phyloP scores from a whole-genome alignment of 768 basidiomycete genomes.

The Boletus subcaerulescens region DNA sequence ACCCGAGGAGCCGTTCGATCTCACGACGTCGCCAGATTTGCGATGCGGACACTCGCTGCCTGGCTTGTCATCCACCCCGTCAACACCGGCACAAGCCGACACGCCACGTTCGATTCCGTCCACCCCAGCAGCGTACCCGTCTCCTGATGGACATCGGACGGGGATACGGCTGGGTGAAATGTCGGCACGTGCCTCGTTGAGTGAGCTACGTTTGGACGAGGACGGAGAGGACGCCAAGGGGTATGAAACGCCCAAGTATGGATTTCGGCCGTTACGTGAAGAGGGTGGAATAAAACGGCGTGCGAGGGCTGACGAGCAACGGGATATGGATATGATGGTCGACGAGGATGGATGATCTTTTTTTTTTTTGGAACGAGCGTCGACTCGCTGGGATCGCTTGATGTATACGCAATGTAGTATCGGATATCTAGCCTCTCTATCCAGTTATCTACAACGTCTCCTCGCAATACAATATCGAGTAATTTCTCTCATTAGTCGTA shows the following conservation, averaged over 20 bases:
- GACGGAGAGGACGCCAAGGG: conserved; percentile 6
- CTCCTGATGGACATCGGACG: conserved; percentile 25
- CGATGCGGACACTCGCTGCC: conserved; percentile 22
- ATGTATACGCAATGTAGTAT: background rate
- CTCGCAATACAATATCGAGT: no score
- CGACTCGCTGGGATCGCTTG: background rate
- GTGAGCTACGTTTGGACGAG: conserved; percentile 29
- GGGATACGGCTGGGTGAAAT: conserved; percentile 26
- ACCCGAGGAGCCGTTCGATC: conserved; percentile 15
- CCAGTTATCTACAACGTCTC: no score
- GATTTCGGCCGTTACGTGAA: conserved; percentile 4
- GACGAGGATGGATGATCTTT: conserved; percentile 14
- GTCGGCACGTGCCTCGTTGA: conserved; percentile 30
- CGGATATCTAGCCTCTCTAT: background rate
- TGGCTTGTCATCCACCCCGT: conserved; percentile 30
- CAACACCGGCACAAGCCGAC: conserved; percentile 27
- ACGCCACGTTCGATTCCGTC: conserved; percentile 31
- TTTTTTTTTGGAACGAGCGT: background rate
- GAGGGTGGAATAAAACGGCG: conserved; percentile 5
- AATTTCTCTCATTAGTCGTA: no score
- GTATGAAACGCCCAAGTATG: conserved; percentile 24
- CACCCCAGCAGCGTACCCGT: conserved; percentile 26
- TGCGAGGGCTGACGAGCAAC: conserved; percentile 3
- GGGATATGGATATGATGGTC: conserved; percentile 16
- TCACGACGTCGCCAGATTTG: conserved; percentile 1